These are phyloP conservation scores for Penicillium thymicola DNA, from an alignment of 2,329 filamentous ascomycete genomes.

Conservation along the genomic window DNA sequence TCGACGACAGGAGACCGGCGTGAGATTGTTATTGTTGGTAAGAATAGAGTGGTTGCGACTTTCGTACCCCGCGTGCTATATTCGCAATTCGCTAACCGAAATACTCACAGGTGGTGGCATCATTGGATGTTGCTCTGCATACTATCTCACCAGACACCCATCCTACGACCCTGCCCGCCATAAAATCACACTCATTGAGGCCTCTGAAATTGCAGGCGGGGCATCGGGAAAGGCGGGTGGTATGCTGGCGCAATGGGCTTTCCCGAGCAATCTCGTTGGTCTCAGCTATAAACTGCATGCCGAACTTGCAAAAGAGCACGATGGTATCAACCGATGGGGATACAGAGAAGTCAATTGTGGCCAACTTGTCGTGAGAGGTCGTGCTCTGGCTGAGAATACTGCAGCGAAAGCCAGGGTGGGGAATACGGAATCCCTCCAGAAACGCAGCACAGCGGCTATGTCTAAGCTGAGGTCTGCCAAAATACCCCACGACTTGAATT, in stretches of 20 bases:
- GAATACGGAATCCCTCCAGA: slow-evolving; percentile 53
- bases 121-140: slow-evolving; percentile 87
- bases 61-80: slow-evolving; percentile 22
- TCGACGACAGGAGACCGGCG: slow-evolving; percentile 29
- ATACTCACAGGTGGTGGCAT: slow-evolving; percentile 72
- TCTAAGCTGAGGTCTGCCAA: slow-evolving; percentile 54
- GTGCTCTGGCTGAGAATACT: slow-evolving; percentile 35
- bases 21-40: slow-evolving; percentile 44
- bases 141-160: slow-evolving; percentile 83
- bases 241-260: slow-evolving; percentile 86
- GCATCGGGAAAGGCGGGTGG: slow-evolving; percentile 95
- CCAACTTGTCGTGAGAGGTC: slow-evolving; percentile 54
- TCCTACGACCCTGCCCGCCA: slow-evolving; percentile 72
- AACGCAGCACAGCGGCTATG: slow-evolving; percentile 52
- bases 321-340: slow-evolving; percentile 76
- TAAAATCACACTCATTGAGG: slow-evolving; percentile 82
- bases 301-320: slow-evolving; percentile 79
- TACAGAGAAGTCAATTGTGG: slow-evolving; percentile 79
- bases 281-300: slow-evolving; percentile 80
- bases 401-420: slow-evolving; percentile 30
- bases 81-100: slow-evolving; percentile 11
- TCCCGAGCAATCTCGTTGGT: slow-evolving; percentile 77
- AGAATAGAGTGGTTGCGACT: slow-evolving; percentile 8
- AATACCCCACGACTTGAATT: slow-evolving; percentile 76
- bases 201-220: slow-evolving; percentile 78